Evolutionary conservation across 495 filamentous ascomycete species (phyloP).

Genomic region (Penicillium riverlandense): DNA sequence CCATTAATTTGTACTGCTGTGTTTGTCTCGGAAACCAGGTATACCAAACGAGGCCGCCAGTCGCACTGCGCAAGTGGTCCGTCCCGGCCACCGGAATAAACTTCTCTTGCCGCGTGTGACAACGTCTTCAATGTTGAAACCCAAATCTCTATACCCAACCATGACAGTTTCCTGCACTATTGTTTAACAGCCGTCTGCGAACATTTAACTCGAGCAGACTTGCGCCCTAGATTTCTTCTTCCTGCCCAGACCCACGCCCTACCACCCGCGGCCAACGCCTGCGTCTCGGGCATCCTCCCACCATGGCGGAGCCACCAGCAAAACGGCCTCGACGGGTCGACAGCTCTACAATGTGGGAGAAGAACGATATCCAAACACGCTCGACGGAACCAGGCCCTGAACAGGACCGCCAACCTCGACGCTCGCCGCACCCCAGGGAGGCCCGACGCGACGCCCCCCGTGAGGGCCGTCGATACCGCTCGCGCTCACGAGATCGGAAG

Average conservation of each 20-base stretch:
- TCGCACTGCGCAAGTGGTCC: constrained; percentile 9
- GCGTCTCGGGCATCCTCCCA: constrained; percentile 8
- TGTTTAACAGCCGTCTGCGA: neutral
- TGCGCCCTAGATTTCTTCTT: no score
- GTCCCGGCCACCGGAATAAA: constrained; percentile 18
- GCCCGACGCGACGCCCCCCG: constrained; percentile 24
- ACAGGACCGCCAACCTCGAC: constrained; percentile 28
- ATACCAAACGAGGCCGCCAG: neutral
- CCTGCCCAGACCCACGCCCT: neutral
- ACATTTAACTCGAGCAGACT: no score
- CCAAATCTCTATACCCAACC: neutral
- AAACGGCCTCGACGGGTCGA: constrained; percentile 49
- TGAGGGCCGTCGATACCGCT: constrained; percentile 35
- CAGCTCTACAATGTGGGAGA: constrained; percentile 49
- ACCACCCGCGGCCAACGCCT: constrained; percentile 5
- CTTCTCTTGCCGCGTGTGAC: constrained; percentile 7
- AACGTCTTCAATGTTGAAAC: constrained; percentile 4
- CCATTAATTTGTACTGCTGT: no score
- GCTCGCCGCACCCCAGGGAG: constrained; percentile 21
- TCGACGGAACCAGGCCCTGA: constrained; percentile 25
- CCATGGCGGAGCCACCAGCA: constrained; percentile 46
- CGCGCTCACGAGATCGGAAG: constrained; percentile 35
- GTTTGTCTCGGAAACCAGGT: no score
- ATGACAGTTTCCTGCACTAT: neutral
- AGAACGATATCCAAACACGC: constrained; percentile 25